Base-by-base conservation (phyloP, 1,284 basidiomycete genomes). In the Apiotrichum veenhuisii region DNA sequence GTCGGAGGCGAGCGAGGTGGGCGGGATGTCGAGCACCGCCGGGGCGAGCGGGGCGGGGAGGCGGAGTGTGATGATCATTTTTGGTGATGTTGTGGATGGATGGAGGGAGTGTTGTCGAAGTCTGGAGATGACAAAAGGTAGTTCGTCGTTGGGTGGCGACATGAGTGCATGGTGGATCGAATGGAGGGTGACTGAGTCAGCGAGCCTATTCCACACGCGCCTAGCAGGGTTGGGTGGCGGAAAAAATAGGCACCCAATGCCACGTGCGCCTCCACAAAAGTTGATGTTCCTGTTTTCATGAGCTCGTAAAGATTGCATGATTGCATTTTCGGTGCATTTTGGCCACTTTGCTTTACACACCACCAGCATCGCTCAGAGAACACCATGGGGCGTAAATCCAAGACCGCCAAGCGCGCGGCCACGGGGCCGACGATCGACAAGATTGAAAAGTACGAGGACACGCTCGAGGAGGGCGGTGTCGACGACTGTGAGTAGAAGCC, bases 401-500 rank as follows among this genome's bases (percentile, higher is more conserved):
- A 71, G 71, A 5, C 69, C 68, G n/a, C 68, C 67, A 62, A 50
- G 49, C 37, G 72, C 69, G n/a, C 64, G 63, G n/a, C 65, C 0
- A 63, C 68, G 0, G 68, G 70, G 2, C 66, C 67, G 1, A 62
- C 55, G 9, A 67, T 75, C 52, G 66, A 70, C 38, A 70, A 65
- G 56, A 76, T 77, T 49, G 66, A 77, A 50, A 63, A 56, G 4
- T 78, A 74, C 49, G 75, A 78, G 59, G 76, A 77, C 58, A 77
- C 77, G 2, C 60, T 78, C 36, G 71, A 77, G 52, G 68, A 74
- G 47, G 76, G 75, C 42, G 75, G 75, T 44, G 75, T 76, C 12
- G 77, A 78, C 48, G 75, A 77, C 50, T 76, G 77, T 77, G 59
- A 68, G 73, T 72, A 7, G 22, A n/a, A n/a, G n/a, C n/a, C n/a